Evolutionary conservation across 2,329 filamentous ascomycete species (phyloP), one percentile per base, ranked within the genome.

Genomic region (Fusarium chlamydosporum): DNA sequence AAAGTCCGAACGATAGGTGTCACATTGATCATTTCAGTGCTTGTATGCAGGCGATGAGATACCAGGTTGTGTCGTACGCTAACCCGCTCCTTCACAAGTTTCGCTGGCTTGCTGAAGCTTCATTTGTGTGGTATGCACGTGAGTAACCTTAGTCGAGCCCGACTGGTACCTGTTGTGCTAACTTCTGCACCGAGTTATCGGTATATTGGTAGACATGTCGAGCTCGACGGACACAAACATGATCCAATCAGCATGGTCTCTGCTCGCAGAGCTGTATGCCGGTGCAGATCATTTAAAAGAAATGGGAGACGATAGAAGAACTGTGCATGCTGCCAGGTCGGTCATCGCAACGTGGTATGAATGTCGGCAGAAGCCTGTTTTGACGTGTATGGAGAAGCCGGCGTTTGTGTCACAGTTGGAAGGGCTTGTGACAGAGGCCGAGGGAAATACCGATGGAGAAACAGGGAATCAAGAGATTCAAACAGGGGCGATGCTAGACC

Each of bases 341-440:
- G 62, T 67, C 2, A 43, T 67, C 1, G 33, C 56, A 2, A 67
- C 56, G 1, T 67, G 64, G 64, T 57, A 67, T 6, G 64, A 67
- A 6, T 62, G 64, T 23, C 34, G 31, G 7, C 64, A 67, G 20
- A 67, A 67, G 7, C 37, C 51, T 9, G 50, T 37, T 1, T 12
- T 67, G 1, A 33, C 13, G 2, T 4, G 9, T 0, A 52, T 67
- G 46, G n/a, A 33, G 10, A 67, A 67, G 5, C 64, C 64, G 1
- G 15, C 4, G 9, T 67, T 67, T 41, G 64, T 67, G 0, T 50
- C 64, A 0, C 18, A 67, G 8, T 16, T 67, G 1, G 62, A 67
- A 18, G 42, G 18, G 0, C 46, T 40, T 0, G 1, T 67, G 7
- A 13, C 12, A 0, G 29, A 41, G 4, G 9, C 48, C 1, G 64